Base-by-base conservation (phyloP, 805 yeast species). In the Starmera amethionina region DNA sequence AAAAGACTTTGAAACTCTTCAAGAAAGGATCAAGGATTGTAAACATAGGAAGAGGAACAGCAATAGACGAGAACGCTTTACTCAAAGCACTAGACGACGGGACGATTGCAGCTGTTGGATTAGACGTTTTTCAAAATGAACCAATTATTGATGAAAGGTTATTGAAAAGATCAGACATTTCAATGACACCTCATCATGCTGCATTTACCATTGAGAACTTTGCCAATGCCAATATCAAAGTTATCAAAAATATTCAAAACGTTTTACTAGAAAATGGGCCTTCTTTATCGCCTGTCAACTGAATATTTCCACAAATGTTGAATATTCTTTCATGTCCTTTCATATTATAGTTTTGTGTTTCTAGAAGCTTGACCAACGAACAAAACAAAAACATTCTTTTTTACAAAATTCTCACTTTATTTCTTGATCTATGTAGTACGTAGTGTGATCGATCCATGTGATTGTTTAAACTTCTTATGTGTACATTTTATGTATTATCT, bases 21-120 rank as follows among this genome's bases (percentile, higher is more conserved):
- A 67, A 70, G 33, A 61, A 64, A 33, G 80, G 83, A 1, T 68
- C 79, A 7, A 65, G 84, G 39, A 62, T 84, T 19, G 77, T 84
- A 37, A 84, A 84, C 52, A 77, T 84, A 34, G 94, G 94, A 2
- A 65, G 95, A 44, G 95, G 94, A 2, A 50, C 71, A 3, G 72
- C 82, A 30, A 68, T 84, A 44, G 77, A 82, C 48, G 87, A 79
- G 49, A 65, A 71, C n/a, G 88, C 76, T 3, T 58, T 83, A 37
- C 64, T 82, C 10, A 67, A 62, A 5, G 89, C 80, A 0, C 63
- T 84, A 40, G 66, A 77, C 41, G 49, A 67, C 8, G 86, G 85
- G 1, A 71, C 77, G 40, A 67, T 84, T 3, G 59, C 70, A 8
- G 73, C 79, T 52, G 85, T 79, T 8, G 93, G 90, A 0, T 55